phyloP scores from a whole-genome alignment of 176 grass and related monocot species.

The Oryza longistaminata region DNA sequence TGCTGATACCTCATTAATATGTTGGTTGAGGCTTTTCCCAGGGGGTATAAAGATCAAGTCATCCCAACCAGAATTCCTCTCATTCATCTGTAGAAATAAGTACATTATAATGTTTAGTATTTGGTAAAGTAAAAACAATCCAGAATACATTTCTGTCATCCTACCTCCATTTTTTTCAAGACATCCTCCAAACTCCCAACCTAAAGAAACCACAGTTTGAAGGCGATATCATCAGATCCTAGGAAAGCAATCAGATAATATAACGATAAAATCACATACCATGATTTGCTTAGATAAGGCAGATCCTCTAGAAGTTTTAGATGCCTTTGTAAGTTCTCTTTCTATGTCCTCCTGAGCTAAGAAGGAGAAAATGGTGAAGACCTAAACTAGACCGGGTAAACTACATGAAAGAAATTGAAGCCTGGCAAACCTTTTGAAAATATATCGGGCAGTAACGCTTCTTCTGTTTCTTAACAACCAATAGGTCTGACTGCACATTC shows the following conservation, averaged over 20 bases:
- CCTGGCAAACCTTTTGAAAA: slow-evolving; percentile 77
- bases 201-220: slow-evolving; percentile 39
- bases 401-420: slow-evolving; percentile 9
- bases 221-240: slow-evolving; percentile 18
- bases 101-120: neutral
- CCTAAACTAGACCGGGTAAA: neutral
- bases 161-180: slow-evolving; percentile 97
- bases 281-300: slow-evolving; percentile 76
- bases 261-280: slow-evolving; percentile 44
- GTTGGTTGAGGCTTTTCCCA: slow-evolving; percentile 76
- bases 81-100: slow-evolving; percentile 70
- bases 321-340: slow-evolving; percentile 71
- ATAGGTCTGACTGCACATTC: slow-evolving; percentile 76
- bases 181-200: slow-evolving; percentile 97
- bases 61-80: slow-evolving; percentile 92
- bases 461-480: slow-evolving; percentile 94
- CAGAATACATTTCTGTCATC: slow-evolving; percentile 9
- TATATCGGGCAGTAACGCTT: slow-evolving; percentile 93
- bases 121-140: neutral
- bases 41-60: slow-evolving; percentile 98
- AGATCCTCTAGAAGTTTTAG: slow-evolving; percentile 60
- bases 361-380: slow-evolving; percentile 18
- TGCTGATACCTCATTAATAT: slow-evolving; percentile 78
- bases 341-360: slow-evolving; percentile 88
- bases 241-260: neutral